Conservation (phyloP, 176 grass and related monocot species). For the Aechmea fasciata region DNA sequence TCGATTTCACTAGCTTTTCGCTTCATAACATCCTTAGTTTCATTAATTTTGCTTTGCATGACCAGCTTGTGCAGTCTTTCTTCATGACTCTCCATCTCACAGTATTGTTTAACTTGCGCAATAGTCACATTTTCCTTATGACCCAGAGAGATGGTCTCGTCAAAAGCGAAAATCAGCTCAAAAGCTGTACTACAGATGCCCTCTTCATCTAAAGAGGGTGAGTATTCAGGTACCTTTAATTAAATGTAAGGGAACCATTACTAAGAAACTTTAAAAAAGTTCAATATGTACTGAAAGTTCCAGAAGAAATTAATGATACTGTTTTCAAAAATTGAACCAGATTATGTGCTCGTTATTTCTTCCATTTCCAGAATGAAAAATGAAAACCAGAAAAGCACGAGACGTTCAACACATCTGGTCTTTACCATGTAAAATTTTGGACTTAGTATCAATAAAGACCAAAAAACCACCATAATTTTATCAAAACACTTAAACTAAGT, state of each 20-base stretch:
- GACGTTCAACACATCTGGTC: no score
- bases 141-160: constrained; percentile 76
- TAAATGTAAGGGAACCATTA: constrained; percentile 36
- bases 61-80: constrained; percentile 70
- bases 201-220: constrained; percentile 69
- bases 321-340: neutral
- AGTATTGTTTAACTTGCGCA: constrained; percentile 86
- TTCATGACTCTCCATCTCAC: constrained; percentile 85
- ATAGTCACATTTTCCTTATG: constrained; percentile 79
- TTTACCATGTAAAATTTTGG: no score
- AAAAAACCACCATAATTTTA: neutral
- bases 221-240: constrained; percentile 68
- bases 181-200: constrained; percentile 53
- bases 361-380: neutral
- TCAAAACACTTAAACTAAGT: neutral
- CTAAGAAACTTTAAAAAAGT: neutral
- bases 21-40: constrained; percentile 85
- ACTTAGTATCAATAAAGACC: no score
- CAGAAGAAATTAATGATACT: no score
- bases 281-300: no score
- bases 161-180: constrained; percentile 88
- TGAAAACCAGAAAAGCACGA: neutral
- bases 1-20: constrained; percentile 77
- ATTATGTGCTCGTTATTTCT: neutral
- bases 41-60: constrained; percentile 80